These are phyloP conservation scores for Diatrype stigma DNA, from an alignment of 2,329 filamentous ascomycete species.

Conservation along the genomic window DNA sequence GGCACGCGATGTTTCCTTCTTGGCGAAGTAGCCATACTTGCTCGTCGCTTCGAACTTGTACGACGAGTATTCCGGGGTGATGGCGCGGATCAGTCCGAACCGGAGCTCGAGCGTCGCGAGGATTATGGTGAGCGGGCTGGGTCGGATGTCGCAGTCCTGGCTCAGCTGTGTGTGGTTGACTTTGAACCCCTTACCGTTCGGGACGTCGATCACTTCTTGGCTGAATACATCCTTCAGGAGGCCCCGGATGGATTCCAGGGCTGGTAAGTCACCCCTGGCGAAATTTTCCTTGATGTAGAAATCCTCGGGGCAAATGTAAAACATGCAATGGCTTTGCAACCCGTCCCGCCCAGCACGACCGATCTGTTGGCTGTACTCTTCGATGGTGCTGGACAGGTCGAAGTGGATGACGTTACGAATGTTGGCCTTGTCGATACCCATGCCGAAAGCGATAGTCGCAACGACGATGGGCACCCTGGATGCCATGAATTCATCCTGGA, in stretches of 20 bases:
- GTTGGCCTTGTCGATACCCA: constrained; percentile 55
- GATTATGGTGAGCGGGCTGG: constrained; percentile 46
- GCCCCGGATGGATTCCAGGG: constrained; percentile 40
- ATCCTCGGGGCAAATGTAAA: constrained; percentile 54
- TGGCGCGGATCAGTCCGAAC: constrained; percentile 52
- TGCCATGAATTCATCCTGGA: constrained; percentile 51
- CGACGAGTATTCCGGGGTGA: constrained; percentile 52
- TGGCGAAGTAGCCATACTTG: constrained; percentile 27
- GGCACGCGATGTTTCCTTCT: constrained; percentile 35
- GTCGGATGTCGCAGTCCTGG: constrained; percentile 49
- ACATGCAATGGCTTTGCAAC: constrained; percentile 48
- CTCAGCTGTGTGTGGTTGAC: constrained; percentile 41
- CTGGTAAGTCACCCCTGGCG: constrained; percentile 55
- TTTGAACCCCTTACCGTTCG: constrained; percentile 41
- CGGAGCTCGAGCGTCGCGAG: constrained; percentile 59
- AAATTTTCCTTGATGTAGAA: constrained; percentile 57
- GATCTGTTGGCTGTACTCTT: constrained; percentile 56
- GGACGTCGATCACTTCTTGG: constrained; percentile 23
- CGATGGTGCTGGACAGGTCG: constrained; percentile 46
- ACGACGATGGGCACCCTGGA: constrained; percentile 42
- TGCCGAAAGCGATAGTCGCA: constrained; percentile 56
- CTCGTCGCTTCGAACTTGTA: constrained; percentile 45
- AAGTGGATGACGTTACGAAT: constrained; percentile 54
- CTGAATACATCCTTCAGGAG: constrained; percentile 51
- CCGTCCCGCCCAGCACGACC: constrained; percentile 54